Base-by-base conservation (phyloP, 2,329 filamentous ascomycete genomes). In the Neurospora sp. region DNA sequence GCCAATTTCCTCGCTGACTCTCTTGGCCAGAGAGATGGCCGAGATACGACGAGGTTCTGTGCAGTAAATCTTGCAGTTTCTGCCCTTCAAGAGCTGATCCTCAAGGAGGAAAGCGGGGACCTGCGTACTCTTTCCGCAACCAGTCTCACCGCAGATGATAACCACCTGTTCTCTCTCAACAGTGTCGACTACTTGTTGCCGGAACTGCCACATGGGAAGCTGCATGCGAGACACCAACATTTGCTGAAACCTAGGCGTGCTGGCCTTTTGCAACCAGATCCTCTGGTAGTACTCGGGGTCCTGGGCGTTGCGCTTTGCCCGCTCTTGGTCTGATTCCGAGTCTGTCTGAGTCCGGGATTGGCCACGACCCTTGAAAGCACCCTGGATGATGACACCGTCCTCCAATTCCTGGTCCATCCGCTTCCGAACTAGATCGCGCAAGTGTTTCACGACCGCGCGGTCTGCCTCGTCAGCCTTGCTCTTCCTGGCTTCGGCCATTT, bases 71-170 rank as follows among this genome's bases (percentile, higher is more conserved):
- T 97, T 97, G 81, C 94, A 98, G 5, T 88, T 83, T 73, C 89
- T 90, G 4, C 94, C 95, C 72, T 90, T 87, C 3, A 88, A 87
- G 67, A 99, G 86, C 77, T 97, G 91, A 76, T 97, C 88, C 79
- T 99, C 96, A 8, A 99, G 83, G 69, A 99, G 87, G 77, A 96
- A 98, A 0, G 94, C 90, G 5, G 96, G 96, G n/a, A 97, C 91
- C 77, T 99, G 96, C 0, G 96, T 99, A 79, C 93, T 97, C 83
- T 99, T 99, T 73, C 96, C 96, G 78, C 91, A 97, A 74, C 96
- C 96, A 2, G 96, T 99, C 81, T 99, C 96, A 78, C 96, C 96
- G 78, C 95, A 98, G 38, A 99, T 88, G 71, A 99, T 97, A 10
- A 96, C 89, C 10, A 97, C 91, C 76, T 96, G 94, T 73, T 97